Evolutionary conservation across 768 basidiomycete genomes (phyloP), one percentile per base, ranked within the genome.

Genomic region (Phanerochaete sordida): DNA sequence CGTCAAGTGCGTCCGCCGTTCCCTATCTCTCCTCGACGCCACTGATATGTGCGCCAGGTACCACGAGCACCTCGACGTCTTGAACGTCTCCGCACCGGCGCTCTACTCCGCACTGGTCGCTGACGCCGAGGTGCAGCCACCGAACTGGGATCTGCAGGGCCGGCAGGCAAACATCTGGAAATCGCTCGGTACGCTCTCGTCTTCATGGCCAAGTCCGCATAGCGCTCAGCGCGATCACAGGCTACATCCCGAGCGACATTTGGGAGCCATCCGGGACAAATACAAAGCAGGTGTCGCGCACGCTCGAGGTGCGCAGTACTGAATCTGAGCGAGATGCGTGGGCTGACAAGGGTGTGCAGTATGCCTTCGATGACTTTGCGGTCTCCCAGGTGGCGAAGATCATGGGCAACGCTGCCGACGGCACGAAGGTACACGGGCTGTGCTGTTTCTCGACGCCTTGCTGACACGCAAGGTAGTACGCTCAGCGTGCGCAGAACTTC

Each of bases 91-190:
- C 0, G 66, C 78, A 0, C 69, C 74, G 12, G 80, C 78, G 49
- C 74, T 86, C 1, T 86, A 87, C 65, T 77, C 70, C 45, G 84
- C 85, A 0, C 75, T 87, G 13, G 69, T 86, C 4, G 81, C 82
- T 0, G 84, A 86, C 60, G 84, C 86, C 0, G 84, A 86, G 64
- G 65, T 73, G 2, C 78, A 84, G 57, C 80, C 86, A 7, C 75
- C 77, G 12, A 81, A 86, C 64, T 86, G 85, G 83, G 81, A 87
- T 65, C 63, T 87, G 8, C 82, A 85, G 66, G 86, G 86, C 11
- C 72, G 86, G 27, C 83, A 86, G 62, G 80, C 76, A 2, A 75
- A 80, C 63, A 69, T 78, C 1, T 86, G 85, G 86, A 85, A 84
- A 60, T 56, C 77, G 53, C 72, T 81, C 21, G 79, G 83, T 81